phyloP scores from a whole-genome alignment of 192 early-diverging fungal genomes.

The Umbelopsis isabellina region DNA sequence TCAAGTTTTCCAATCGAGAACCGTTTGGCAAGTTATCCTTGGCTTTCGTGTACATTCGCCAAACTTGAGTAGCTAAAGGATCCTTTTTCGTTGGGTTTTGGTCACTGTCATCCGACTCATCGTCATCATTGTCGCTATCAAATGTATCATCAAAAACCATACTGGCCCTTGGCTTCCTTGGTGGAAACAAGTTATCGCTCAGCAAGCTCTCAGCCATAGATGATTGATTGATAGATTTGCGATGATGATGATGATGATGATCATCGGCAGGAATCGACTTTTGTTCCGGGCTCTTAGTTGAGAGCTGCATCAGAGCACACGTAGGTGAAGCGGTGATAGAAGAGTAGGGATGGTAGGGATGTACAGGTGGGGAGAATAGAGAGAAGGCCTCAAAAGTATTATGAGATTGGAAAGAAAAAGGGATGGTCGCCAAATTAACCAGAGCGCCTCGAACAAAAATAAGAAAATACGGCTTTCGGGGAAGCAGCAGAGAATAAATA shows the following conservation, averaged over 20 bases:
- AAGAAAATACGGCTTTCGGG: slow-evolving; percentile 22
- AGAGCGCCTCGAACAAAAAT: slow-evolving; percentile 18
- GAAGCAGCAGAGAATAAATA: slow-evolving; percentile 21
- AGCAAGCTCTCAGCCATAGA: slow-evolving; percentile 21
- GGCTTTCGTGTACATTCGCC: slow-evolving; percentile 80
- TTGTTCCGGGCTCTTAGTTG: neutral
- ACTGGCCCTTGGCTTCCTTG: slow-evolving; percentile 22
- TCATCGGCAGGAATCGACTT: neutral
- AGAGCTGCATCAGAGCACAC: neutral
- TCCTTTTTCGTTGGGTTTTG: slow-evolving; percentile 51
- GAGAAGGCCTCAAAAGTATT: neutral
- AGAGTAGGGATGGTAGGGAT: neutral
- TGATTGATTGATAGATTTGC: slow-evolving; percentile 13
- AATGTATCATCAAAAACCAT: slow-evolving; percentile 13
- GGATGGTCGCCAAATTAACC: neutral
- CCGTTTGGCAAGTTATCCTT: slow-evolving; percentile 79
- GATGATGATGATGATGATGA: slow-evolving; percentile 1
- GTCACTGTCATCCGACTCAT: slow-evolving; percentile 42
- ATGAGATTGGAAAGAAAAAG: neutral
- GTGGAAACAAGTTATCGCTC: slow-evolving; percentile 26
- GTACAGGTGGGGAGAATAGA: neutral
- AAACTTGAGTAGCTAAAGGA: slow-evolving; percentile 60
- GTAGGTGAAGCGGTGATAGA: neutral
- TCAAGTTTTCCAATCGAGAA: slow-evolving; percentile 77
- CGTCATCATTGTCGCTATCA: slow-evolving; percentile 25